A percentile compares a stretch with the other conserved stretches of the same genome.
Conservation (phyloP, 73 alveolate genomes). For the Tetrahymena borealis region DNA sequence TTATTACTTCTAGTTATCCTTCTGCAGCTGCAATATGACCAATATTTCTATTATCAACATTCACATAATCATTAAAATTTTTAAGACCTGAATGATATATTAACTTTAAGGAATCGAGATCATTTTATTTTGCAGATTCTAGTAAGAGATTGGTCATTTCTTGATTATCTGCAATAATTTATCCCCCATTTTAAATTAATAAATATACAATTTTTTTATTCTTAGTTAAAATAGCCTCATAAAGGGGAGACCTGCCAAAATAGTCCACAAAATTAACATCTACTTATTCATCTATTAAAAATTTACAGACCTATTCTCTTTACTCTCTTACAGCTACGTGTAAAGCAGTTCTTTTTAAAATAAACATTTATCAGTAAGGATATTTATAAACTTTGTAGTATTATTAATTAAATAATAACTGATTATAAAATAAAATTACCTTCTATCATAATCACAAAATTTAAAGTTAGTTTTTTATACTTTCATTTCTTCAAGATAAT, state of each 20-base stretch:
- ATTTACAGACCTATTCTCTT: slow-evolving; percentile 1
- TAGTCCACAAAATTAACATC: slow-evolving; percentile 24
- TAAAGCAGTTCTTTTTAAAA: slow-evolving; percentile 18
- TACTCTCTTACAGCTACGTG: slow-evolving; percentile 26
- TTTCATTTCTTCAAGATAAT: slow-evolving; percentile 15
- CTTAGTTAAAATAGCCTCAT: slow-evolving; percentile 10
- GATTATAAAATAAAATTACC: not conserved
- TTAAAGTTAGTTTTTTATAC: slow-evolving; percentile 10
- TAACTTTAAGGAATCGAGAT: not conserved
- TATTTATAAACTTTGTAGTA: no score
- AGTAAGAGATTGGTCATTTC: slow-evolving; percentile 9
- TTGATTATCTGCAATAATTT: slow-evolving; percentile 15
- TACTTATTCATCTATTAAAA: slow-evolving; percentile 18
- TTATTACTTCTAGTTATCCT: not conserved
- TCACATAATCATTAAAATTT: slow-evolving; percentile 20
- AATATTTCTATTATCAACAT: slow-evolving; percentile 27
- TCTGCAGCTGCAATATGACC: slow-evolving; percentile 30
- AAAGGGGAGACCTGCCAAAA: slow-evolving; percentile 31
- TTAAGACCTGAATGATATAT: slow-evolving; percentile 29
- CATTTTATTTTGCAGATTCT: slow-evolving; percentile 10
- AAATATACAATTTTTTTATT: slow-evolving; percentile 12
- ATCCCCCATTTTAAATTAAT: slow-evolving; percentile 22
- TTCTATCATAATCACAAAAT: slow-evolving; percentile 28
- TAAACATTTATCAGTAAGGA: no score
- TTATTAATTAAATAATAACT: no score